Percentiles rank a stretch among this genome's conserved stretches.
Evolutionary conservation across 352 stramenopile genomes (phyloP).

Genomic region (Phytophthora cactorum): DNA sequence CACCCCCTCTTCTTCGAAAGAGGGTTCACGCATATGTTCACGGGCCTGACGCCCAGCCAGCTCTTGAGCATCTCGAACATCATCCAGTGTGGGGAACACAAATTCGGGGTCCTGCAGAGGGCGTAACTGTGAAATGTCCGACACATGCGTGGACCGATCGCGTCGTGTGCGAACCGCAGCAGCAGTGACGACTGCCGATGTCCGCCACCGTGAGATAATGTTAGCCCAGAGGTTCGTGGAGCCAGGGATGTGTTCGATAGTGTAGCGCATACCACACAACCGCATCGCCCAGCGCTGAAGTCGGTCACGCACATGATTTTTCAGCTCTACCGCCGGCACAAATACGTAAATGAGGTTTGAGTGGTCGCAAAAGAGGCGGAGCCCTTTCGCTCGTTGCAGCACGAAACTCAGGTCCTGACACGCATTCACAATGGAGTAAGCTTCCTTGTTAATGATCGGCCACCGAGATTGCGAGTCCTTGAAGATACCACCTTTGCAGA

Average conservation of each 20-base stretch:
- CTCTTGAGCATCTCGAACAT: not conserved
- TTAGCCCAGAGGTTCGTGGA: not conserved
- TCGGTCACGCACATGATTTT: not conserved
- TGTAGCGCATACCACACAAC: not conserved
- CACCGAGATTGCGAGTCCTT: not conserved
- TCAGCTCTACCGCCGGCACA: not conserved
- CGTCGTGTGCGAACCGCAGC: not conserved
- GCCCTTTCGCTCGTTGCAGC: not conserved
- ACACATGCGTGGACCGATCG: not conserved
- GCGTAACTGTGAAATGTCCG: not conserved
- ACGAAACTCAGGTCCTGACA: not conserved
- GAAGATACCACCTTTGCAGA: not conserved
- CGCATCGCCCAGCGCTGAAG: not conserved
- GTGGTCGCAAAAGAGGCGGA: conserved; percentile 1
- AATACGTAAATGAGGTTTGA: not conserved
- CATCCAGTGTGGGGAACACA: not conserved
- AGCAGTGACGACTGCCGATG: not conserved
- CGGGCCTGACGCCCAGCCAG: not conserved
- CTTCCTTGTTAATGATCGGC: conserved; percentile 1
- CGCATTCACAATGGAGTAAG: not conserved
- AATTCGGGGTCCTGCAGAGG: not conserved
- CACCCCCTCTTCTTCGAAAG: not conserved
- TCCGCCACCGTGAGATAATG: not conserved
- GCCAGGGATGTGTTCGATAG: not conserved
- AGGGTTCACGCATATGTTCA: not conserved